phyloP scores from a whole-genome alignment of 306 rosid genomes.

The Benincasa hispida region DNA sequence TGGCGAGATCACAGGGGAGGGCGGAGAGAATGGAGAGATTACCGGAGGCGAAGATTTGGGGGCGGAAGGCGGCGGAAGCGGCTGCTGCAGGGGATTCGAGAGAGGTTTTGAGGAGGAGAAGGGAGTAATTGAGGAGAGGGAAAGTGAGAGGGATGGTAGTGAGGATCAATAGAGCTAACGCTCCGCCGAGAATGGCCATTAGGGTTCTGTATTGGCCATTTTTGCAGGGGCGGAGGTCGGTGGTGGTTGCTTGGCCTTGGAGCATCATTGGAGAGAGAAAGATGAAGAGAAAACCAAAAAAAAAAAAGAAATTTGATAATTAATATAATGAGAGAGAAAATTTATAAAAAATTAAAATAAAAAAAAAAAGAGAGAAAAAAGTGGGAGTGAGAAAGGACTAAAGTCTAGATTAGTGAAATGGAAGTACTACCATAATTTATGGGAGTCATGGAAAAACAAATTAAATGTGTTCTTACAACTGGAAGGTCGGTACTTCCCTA shows the following conservation, averaged over 20 bases:
- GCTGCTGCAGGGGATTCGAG: not conserved
- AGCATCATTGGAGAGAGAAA: not conserved
- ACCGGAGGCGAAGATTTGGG: not conserved
- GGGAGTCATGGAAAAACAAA: too few species aligned
- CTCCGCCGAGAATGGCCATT: not conserved
- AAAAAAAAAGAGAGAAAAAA: too few species aligned
- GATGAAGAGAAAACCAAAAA: not conserved
- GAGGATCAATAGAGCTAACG: not conserved
- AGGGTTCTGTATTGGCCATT: not conserved
- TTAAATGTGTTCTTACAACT: too few species aligned
- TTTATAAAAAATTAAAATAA: not conserved
- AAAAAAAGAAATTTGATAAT: too few species aligned
- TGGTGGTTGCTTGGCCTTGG: not conserved
- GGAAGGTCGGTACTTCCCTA: too few species aligned
- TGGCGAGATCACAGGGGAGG: slow-evolving; percentile 43
- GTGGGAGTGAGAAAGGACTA: not conserved
- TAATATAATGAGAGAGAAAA: too few species aligned
- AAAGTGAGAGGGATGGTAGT: not conserved
- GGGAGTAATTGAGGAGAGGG: not conserved
- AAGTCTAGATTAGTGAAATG: too few species aligned
- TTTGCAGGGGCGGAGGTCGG: slow-evolving; percentile 2
- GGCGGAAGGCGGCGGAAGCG: not conserved
- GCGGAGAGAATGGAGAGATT: slow-evolving; percentile 4
- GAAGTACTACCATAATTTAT: too few species aligned
- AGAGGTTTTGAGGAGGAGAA: not conserved